Percentiles rank a stretch among this genome's conserved stretches.
Evolutionary conservation across 345 rosid genomes (phyloP).

Genomic region (Citrus hindsii): DNA sequence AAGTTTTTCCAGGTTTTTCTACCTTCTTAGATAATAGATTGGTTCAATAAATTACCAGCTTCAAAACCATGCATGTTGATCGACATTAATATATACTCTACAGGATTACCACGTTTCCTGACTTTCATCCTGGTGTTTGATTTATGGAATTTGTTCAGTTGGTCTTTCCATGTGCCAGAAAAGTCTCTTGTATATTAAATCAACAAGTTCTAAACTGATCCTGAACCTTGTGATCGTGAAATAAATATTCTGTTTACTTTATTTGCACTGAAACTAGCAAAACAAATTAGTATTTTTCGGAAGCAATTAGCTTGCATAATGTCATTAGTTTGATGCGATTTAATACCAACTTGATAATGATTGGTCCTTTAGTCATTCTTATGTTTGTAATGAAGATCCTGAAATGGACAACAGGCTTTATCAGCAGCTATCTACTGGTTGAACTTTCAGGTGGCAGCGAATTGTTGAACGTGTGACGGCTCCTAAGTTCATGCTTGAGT

Average conservation of each 20-base stretch:
- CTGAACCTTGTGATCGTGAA: background rate
- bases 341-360: constrained; percentile 10
- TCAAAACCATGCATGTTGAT: background rate
- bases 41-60: background rate
- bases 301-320: background rate
- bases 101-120: too few relatives aligned
- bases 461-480: constrained; percentile 27
- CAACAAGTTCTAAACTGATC: background rate
- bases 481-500: constrained; percentile 55
- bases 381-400: constrained; percentile 63
- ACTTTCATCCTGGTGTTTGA: background rate
- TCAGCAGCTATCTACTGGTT: constrained; percentile 97
- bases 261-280: background rate
- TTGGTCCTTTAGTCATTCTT: constrained; percentile 22
- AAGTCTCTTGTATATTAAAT: background rate
- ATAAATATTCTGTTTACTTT: too few relatives aligned
- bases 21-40: background rate
- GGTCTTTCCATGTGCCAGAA: too few relatives aligned
- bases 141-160: background rate
- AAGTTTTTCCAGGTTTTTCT: background rate
- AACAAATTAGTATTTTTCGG: background rate
- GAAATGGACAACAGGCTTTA: constrained; percentile 90
- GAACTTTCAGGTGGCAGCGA: constrained; percentile 93
- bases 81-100: background rate
- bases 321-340: background rate